phyloP scores from a whole-genome alignment of 2,329 filamentous ascomycete species.

The Alternaria tenuissima region DNA sequence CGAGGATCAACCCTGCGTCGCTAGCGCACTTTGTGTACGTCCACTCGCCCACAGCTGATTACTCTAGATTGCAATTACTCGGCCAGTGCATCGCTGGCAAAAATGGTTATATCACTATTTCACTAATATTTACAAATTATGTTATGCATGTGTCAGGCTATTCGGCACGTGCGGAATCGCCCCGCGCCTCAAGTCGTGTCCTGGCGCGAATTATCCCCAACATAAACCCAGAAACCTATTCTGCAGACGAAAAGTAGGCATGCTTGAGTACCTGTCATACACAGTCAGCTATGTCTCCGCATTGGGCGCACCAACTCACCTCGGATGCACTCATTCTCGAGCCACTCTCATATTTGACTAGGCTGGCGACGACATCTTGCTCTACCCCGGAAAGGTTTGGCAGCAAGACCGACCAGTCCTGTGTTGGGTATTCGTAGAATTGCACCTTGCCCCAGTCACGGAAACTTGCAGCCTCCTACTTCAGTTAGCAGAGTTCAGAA shows the following conservation, averaged over 20 bases:
- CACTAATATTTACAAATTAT: background rate
- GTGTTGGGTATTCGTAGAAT: slow-evolving; percentile 76
- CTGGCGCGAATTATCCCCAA: background rate
- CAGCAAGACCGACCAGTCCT: slow-evolving; percentile 75
- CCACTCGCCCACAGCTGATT: slow-evolving; percentile 15
- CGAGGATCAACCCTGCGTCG: slow-evolving; percentile 25
- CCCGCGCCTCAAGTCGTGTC: slow-evolving; percentile 1
- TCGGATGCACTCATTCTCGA: slow-evolving; percentile 71
- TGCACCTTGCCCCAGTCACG: slow-evolving; percentile 88
- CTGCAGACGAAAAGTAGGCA: slow-evolving; percentile 32
- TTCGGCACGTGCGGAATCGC: slow-evolving; percentile 3
- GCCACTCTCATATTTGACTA: slow-evolving; percentile 77
- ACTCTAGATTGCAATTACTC: background rate
- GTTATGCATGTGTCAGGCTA: background rate
- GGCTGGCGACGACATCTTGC: slow-evolving; percentile 69
- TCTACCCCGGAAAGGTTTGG: slow-evolving; percentile 66
- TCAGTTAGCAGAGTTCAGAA: slow-evolving; percentile 14
- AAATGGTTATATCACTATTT: background rate
- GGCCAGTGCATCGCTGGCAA: background rate
- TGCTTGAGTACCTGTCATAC: slow-evolving; percentile 39
- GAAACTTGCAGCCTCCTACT: slow-evolving; percentile 69
- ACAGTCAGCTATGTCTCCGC: slow-evolving; percentile 6
- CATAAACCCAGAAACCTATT: background rate
- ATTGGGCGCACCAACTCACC: slow-evolving; percentile 50
- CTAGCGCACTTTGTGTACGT: slow-evolving; percentile 17